phyloP scores from a whole-genome alignment of 345 rosid genomes.

The Camelina sativa region DNA sequence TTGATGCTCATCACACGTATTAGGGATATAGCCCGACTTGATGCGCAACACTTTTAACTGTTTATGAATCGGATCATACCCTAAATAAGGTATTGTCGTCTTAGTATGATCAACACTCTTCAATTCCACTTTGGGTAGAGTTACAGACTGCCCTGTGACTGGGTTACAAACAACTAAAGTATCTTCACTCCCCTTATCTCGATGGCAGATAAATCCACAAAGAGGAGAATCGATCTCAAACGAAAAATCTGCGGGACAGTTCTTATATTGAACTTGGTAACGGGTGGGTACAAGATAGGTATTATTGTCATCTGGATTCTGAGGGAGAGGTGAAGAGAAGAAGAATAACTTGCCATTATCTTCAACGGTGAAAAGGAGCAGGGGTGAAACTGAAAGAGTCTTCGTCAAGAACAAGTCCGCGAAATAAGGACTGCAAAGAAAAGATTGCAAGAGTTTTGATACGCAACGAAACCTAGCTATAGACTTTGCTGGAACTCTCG shows the following conservation, averaged over 20 bases:
- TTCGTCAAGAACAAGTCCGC: not conserved
- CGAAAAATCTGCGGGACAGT: too few species aligned
- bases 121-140: not conserved
- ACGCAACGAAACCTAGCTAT: not conserved
- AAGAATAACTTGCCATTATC: not conserved
- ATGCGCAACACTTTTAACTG: slow-evolving; percentile 1
- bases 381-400: not conserved
- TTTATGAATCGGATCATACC: not conserved
- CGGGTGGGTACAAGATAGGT: not conserved
- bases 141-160: not conserved
- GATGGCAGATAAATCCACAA: not conserved
- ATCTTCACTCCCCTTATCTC: not conserved
- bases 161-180: not conserved
- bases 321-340: not conserved
- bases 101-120: not conserved
- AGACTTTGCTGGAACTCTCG: not conserved
- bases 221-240: not conserved
- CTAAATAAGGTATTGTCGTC: not conserved
- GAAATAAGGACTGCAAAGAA: not conserved
- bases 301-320: not conserved
- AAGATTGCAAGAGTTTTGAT: not conserved
- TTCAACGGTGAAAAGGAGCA: not conserved
- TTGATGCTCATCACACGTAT: not conserved
- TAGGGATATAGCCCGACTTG: not conserved
- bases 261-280: not conserved